A percentile compares a stretch with the other conserved stretches of the same genome.
Conservation (phyloP, 192 early-diverging fungal genomes). For the Backusella morwellensis region DNA sequence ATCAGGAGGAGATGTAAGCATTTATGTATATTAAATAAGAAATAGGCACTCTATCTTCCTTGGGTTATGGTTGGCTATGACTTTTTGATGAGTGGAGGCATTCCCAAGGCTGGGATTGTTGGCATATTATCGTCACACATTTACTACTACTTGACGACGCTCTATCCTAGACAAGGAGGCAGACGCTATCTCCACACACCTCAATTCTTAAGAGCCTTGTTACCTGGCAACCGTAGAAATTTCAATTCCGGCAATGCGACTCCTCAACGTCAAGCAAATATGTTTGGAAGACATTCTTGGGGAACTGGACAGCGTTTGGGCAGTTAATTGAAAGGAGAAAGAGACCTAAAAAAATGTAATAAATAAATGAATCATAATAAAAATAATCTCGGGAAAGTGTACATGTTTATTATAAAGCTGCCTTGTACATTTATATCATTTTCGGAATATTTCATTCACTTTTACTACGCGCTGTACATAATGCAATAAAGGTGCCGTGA, state of each 20-base stretch:
- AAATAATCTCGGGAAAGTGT: too few species aligned
- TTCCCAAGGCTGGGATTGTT: constrained; percentile 54
- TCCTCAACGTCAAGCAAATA: background rate
- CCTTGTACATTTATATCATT: too few species aligned
- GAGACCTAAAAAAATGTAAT: too few species aligned
- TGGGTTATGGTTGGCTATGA: constrained; percentile 63
- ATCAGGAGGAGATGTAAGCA: background rate
- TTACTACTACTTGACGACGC: constrained; percentile 71
- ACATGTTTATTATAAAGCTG: too few species aligned
- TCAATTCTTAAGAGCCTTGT: constrained; percentile 45
- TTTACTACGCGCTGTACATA: too few species aligned
- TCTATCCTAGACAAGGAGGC: constrained; percentile 66
- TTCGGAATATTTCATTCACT: too few species aligned
- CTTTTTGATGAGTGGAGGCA: constrained; percentile 39
- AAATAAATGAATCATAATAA: too few species aligned
- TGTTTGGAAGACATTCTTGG: constrained; percentile 32
- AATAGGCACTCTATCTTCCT: constrained; percentile 71
- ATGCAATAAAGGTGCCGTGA: too few species aligned
- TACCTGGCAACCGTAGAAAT: constrained; percentile 39
- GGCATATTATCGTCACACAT: constrained; percentile 69
- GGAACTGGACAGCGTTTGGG: constrained; percentile 13
- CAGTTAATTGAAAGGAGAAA: background rate
- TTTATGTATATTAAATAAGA: background rate
- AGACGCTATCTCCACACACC: constrained; percentile 68
- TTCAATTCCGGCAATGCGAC: background rate